phyloP scores from a whole-genome alignment of 371 early-diverging fungal genomes.

The Mucor plumbeus region DNA sequence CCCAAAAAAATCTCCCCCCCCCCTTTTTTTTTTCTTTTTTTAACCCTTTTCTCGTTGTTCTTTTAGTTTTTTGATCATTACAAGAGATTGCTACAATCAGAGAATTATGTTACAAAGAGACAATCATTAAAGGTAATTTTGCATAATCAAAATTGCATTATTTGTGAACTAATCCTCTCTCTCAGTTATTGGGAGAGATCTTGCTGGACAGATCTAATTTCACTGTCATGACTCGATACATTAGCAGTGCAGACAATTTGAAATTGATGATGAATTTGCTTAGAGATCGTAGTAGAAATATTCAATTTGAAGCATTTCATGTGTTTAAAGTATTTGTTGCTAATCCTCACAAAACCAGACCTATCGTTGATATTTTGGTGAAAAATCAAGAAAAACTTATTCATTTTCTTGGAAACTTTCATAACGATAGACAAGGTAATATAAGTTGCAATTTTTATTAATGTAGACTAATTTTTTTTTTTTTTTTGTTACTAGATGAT shows the following conservation, averaged over 20 bases:
- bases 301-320: conserved; percentile 99
- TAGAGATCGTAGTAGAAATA: conserved; percentile 93
- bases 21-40: background rate
- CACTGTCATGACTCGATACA: conserved; percentile 94
- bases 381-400: conserved; percentile 94
- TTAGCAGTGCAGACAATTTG: conserved; percentile 89
- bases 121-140: conserved; percentile 93
- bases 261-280: conserved; percentile 97
- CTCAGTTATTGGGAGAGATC: conserved; percentile 93
- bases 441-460: background rate
- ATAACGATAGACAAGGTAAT: conserved; percentile 91
- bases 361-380: conserved; percentile 87
- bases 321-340: conserved; percentile 99
- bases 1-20: background rate
- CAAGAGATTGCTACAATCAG: conserved; percentile 81
- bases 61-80: conserved; percentile 89
- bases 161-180: background rate
- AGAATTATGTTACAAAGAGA: conserved; percentile 96
- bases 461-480: background rate
- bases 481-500: conserved; percentile 69
- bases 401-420: conserved; percentile 86
- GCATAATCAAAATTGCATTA: background rate
- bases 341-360: conserved; percentile 94
- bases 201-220: conserved; percentile 95
- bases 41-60: conserved; percentile 8